These are phyloP conservation scores for Emericellopsis cladophorae DNA, from an alignment of 2,329 filamentous ascomycete species.

Conservation along the genomic window DNA sequence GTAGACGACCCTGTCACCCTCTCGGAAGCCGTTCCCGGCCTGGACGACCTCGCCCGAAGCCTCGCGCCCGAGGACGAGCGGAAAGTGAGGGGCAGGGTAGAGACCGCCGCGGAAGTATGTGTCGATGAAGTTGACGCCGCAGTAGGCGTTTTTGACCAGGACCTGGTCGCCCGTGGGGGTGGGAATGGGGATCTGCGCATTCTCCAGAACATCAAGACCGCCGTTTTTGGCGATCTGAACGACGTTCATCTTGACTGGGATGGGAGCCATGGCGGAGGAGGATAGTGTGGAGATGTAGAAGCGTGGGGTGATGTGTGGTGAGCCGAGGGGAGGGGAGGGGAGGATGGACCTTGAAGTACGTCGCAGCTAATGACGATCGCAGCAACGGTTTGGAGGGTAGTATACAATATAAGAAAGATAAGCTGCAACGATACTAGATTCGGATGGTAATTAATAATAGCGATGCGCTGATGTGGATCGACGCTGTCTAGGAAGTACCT, in stretches of 20 bases:
- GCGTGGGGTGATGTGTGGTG: neutral
- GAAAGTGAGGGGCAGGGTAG: constrained; percentile 55
- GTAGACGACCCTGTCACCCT: constrained; percentile 61
- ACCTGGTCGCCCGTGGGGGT: constrained; percentile 49
- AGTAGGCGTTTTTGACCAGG: constrained; percentile 67
- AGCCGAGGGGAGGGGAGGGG: neutral
- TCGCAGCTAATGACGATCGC: no score
- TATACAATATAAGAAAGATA: no score
- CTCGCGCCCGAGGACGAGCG: constrained; percentile 70
- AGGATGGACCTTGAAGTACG: no score
- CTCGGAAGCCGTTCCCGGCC: constrained; percentile 42
- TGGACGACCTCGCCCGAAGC: constrained; percentile 59
- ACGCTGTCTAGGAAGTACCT: no score
- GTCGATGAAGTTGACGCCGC: constrained; percentile 84
- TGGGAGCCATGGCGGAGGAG: constrained; percentile 51
- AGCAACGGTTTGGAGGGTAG: no score
- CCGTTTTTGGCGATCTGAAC: constrained; percentile 50
- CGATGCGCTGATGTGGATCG: no score
- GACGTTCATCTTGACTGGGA: constrained; percentile 61
- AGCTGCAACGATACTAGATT: no score
- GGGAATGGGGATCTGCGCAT: constrained; percentile 54
- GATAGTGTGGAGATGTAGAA: neutral
- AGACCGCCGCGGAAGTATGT: constrained; percentile 81
- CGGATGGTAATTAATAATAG: no score
- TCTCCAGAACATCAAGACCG: constrained; percentile 59